Evolutionary conservation across 805 yeast genomes (phyloP).

Genomic region (Komagataella ulmi): DNA sequence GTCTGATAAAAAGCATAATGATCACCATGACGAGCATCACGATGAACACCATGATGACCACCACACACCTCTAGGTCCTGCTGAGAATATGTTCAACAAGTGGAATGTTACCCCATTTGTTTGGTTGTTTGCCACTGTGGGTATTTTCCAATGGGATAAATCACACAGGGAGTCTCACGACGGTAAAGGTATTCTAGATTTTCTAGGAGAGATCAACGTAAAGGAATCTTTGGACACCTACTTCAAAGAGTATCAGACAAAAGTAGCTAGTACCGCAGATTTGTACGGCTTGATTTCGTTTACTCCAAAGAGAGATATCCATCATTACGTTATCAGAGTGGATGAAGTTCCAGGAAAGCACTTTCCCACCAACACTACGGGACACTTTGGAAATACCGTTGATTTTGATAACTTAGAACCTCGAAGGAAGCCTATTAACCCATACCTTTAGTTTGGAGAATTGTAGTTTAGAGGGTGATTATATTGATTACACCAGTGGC

Average conservation of each 20-base stretch:
- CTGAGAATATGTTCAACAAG: conserved; percentile 2
- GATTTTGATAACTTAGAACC: conserved; percentile 15
- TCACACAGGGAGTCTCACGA: conserved; percentile 30
- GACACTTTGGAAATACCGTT: conserved; percentile 12
- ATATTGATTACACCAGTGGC: not conserved
- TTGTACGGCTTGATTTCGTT: not conserved
- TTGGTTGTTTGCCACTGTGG: conserved; percentile 15
- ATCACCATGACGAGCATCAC: conserved; percentile 3
- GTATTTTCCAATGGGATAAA: conserved; percentile 34
- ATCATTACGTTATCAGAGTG: conserved; percentile 7
- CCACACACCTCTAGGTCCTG: conserved; percentile 5
- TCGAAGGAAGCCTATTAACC: conserved; percentile 16
- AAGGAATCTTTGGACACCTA: not conserved
- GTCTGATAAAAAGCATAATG: not conserved
- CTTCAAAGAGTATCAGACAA: conserved; percentile 1
- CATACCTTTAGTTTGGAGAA: conserved; percentile 4
- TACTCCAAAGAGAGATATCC: conserved; percentile 4
- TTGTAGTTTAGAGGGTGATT: not conserved
- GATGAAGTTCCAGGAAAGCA: conserved; percentile 18
- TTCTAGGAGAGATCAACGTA: not conserved
- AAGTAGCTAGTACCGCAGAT: not conserved
- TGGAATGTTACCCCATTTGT: conserved; percentile 3
- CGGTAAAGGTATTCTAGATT: conserved; percentile 2
- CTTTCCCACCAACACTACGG: conserved; percentile 13
- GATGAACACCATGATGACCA: conserved; percentile 4